Evolutionary conservation across 179 eudicot genomes (phyloP), one percentile per base, ranked within the genome.

Genomic region (Beta corolliflora): DNA sequence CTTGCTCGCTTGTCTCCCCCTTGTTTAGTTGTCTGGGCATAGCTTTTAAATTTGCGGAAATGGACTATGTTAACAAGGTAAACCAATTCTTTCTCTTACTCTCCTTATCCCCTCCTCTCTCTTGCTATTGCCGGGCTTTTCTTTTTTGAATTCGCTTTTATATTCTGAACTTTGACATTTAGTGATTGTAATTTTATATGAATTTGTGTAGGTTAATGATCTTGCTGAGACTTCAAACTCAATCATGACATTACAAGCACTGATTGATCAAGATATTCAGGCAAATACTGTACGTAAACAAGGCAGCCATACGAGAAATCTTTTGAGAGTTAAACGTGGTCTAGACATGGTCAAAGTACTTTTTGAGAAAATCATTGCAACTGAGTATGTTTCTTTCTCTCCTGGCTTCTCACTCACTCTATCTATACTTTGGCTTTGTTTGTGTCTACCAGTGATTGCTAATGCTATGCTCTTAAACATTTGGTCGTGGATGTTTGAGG

Each of bases 11-110:
- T 15, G 95, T 95, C 73, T 93, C 99, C 31, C 98, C 98, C 16
- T 92, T 95, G 36, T 95, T 95, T 79, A 85, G 93, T 29, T 95
- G 93, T 78, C 90, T 95, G 29, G 99, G 99, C 48, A 89, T 95
- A 85, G 99, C 98, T 72, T 95, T 95, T 88, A 94, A 92, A 84
- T 95, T 95, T 79, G 99, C 99, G 11, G 99, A 93, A 80, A 88
- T 91, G 86, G 99, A 95, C 83, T 95, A 93, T 75, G 97, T 93
- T 59, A 90, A 94, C 83, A 95, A 95, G 93, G 98, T 88, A 84
- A 60, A 52, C 58, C 71, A 10, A 11, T 65, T 11, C 52, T 59
- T 12, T 60, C 19, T 23, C 53, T 6, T 11, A 59, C 2, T 5
- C 23, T 4, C 23, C 73, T 45, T 13, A 7, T 21, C 15, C 12